Evolutionary conservation across 768 basidiomycete genomes (phyloP).

Genomic region (Suillus luteus): DNA sequence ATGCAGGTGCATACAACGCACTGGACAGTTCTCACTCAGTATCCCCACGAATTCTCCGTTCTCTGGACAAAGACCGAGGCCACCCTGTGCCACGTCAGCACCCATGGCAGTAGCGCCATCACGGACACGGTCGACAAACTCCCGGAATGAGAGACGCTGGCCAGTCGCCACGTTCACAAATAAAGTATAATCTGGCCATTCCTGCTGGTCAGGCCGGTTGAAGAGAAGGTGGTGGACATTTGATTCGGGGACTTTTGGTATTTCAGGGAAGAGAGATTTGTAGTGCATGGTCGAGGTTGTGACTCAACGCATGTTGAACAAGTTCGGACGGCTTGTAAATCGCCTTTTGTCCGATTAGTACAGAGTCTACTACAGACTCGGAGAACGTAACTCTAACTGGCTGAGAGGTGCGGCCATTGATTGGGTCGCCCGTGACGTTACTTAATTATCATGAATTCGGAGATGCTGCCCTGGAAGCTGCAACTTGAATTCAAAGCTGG

Average conservation of each 20-base stretch:
- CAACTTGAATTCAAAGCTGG: too few species aligned
- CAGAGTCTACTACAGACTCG: too few species aligned
- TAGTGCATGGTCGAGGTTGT: too few species aligned
- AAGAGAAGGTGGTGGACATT: constrained; percentile 61
- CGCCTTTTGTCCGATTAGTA: too few species aligned
- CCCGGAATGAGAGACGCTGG: constrained; percentile 42
- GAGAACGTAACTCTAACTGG: too few species aligned
- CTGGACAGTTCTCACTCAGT: constrained; percentile 68
- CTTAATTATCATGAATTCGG: too few species aligned
- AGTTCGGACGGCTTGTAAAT: too few species aligned
- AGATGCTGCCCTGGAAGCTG: too few species aligned
- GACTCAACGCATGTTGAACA: too few species aligned
- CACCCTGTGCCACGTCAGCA: constrained; percentile 46
- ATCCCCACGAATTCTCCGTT: constrained; percentile 68
- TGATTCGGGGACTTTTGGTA: constrained; percentile 47
- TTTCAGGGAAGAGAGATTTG: constrained; percentile 56
- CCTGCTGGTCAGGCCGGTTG: constrained; percentile 51
- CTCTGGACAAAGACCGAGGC: constrained; percentile 50
- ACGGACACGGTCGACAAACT: constrained; percentile 52
- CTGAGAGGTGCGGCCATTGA: too few species aligned
- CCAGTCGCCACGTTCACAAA: constrained; percentile 42
- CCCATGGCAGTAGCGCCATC: constrained; percentile 60
- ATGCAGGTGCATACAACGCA: constrained; percentile 41
- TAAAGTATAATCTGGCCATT: constrained; percentile 49
- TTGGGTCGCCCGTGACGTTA: too few species aligned